Evolutionary conservation across 2,329 filamentous ascomycete species (phyloP).

Genomic region (Metarhizium anisopliae): DNA sequence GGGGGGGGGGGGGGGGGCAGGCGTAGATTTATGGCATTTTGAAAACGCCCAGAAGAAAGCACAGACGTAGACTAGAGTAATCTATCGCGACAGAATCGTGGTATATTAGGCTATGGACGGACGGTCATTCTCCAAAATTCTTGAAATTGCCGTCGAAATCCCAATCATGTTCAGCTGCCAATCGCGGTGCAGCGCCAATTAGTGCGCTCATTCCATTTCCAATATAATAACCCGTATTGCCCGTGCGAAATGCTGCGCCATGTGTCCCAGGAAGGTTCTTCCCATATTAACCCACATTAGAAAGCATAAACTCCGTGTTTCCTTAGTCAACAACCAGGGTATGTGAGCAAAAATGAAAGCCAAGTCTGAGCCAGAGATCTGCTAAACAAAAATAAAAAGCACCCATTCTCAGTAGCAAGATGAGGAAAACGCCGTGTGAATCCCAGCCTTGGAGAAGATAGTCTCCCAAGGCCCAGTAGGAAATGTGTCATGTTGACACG

Average conservation of each 20-base stretch:
- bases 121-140: no score
- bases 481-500: not conserved
- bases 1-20: no score
- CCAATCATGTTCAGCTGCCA: no score
- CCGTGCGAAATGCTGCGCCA: not conserved
- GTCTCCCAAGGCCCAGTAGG: not conserved
- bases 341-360: slow-evolving; percentile 6
- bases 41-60: not conserved
- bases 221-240: no score
- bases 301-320: not conserved
- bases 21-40: not conserved
- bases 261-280: not conserved
- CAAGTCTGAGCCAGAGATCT: not conserved
- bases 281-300: not conserved
- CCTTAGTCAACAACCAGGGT: slow-evolving; percentile 14
- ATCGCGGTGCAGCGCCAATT: no score
- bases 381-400: not conserved
- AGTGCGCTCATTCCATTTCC: no score
- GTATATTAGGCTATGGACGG: no score
- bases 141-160: not conserved
- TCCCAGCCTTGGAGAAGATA: not conserved
- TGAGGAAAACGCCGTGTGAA: no score
- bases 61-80: not conserved
- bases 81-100: not conserved
- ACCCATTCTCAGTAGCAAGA: not conserved